Evolutionary conservation across 1,284 basidiomycete species (phyloP).

Genomic region (Porodaedalea pini): DNA sequence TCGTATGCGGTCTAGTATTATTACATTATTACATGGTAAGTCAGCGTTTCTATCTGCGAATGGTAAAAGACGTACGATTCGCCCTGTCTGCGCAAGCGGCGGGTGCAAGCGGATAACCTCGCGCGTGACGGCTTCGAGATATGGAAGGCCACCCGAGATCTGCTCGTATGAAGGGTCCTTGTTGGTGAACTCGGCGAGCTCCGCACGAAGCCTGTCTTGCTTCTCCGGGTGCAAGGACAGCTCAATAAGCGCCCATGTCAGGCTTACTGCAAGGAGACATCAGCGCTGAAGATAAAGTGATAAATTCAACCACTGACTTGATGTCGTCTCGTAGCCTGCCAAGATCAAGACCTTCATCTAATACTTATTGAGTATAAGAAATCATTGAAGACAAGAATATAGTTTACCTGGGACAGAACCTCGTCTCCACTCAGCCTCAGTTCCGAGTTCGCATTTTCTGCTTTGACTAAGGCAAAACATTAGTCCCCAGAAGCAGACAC

Average conservation of each 20-base stretch:
- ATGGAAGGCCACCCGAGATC: conserved; percentile 24
- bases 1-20: conserved; percentile 19
- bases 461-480: conserved; percentile 42
- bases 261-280: conserved; percentile 24
- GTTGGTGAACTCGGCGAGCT: conserved; percentile 22
- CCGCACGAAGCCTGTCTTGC: conserved; percentile 29
- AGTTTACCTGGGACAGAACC: conserved; percentile 53
- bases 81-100: conserved; percentile 34
- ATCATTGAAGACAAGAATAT: too few species aligned
- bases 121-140: conserved; percentile 16
- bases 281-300: background rate
- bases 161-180: conserved; percentile 31
- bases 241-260: conserved; percentile 30
- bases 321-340: conserved; percentile 43
- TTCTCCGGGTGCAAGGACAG: conserved; percentile 29
- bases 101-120: conserved; percentile 28
- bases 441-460: conserved; percentile 39
- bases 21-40: background rate
- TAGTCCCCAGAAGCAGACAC: conserved; percentile 2
- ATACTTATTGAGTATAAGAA: background rate
- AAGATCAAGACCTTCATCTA: conserved; percentile 38
- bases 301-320: conserved; percentile 30
- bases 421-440: conserved; percentile 61
- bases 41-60: too few species aligned
- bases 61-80: conserved; percentile 34